phyloP scores from a whole-genome alignment of 176 grass and related monocot genomes.

The Avena sativa region DNA sequence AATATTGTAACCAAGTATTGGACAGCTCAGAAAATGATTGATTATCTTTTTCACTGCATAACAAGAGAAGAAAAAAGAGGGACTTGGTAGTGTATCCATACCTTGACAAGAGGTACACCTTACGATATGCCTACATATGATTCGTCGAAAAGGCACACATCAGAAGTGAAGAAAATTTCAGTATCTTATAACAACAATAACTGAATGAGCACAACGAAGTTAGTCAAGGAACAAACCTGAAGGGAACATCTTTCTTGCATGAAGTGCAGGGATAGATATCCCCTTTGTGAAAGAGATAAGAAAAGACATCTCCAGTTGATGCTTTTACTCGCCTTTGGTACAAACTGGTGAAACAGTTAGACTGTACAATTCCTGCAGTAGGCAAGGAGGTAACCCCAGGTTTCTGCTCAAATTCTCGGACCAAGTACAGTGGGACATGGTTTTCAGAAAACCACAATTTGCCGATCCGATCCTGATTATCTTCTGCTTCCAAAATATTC shows the following conservation, averaged over 20 bases:
- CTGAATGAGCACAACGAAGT: slow-evolving; percentile 34
- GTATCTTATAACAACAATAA: slow-evolving; percentile 34
- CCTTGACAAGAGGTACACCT: slow-evolving; percentile 90
- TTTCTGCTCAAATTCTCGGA: slow-evolving; percentile 83
- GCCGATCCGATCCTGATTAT: slow-evolving; percentile 52
- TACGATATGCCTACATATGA: slow-evolving; percentile 66
- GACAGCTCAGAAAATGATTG: slow-evolving; percentile 27
- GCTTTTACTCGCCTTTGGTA: slow-evolving; percentile 57
- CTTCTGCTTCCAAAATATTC: slow-evolving; percentile 87
- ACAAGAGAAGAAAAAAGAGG: slow-evolving; percentile 13
- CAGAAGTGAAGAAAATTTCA: slow-evolving; percentile 46
- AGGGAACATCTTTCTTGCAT: slow-evolving; percentile 78
- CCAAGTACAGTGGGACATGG: slow-evolving; percentile 82
- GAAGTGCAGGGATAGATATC: slow-evolving; percentile 78
- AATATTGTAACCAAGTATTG: slow-evolving; percentile 35
- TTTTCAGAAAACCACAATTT: slow-evolving; percentile 94
- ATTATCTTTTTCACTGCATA: slow-evolving; percentile 20
- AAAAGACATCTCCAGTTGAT: slow-evolving; percentile 63
- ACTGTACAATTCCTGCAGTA: slow-evolving; percentile 30
- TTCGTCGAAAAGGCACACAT: slow-evolving; percentile 43
- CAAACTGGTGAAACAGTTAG: slow-evolving; percentile 52
- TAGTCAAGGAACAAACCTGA: slow-evolving; percentile 65
- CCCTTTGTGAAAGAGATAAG: slow-evolving; percentile 79
- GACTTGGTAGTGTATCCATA: slow-evolving; percentile 44
- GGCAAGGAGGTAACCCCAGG: slow-evolving; percentile 42